Conservation (phyloP, 768 basidiomycete species). For the Cystobasidium ongulense region DNA sequence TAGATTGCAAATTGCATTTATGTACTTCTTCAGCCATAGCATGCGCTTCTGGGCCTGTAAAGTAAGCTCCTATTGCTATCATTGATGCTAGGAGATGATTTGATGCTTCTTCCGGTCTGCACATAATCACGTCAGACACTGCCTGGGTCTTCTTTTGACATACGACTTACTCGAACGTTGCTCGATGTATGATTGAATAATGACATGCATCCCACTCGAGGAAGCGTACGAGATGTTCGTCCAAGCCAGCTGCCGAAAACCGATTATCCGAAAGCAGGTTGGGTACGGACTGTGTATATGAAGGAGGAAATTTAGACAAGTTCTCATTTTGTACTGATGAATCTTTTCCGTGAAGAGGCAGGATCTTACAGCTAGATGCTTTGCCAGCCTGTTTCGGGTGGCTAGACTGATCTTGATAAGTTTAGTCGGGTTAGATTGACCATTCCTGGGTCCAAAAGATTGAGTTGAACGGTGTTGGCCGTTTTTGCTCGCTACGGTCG, state of each 20-base stretch:
- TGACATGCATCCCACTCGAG: conserved; percentile 21
- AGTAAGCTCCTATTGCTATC: conserved; percentile 35
- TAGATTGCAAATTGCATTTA: neutral
- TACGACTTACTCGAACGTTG: conserved; percentile 16
- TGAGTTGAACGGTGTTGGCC: too few species aligned
- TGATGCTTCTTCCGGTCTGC: conserved; percentile 8
- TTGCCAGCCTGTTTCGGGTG: neutral
- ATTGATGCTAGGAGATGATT: neutral
- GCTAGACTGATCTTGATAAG: neutral
- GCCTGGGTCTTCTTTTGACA: neutral
- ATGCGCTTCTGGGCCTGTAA: conserved; percentile 34
- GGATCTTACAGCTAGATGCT: conserved; percentile 8
- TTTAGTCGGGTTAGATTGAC: neutral
- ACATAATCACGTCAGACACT: neutral
- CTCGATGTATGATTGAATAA: conserved; percentile 18
- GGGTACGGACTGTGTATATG: neutral
- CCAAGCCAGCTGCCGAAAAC: neutral
- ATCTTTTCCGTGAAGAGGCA: too few species aligned
- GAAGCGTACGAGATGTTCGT: conserved; percentile 9
- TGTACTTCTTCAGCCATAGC: conserved; percentile 36
- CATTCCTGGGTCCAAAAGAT: too few species aligned
- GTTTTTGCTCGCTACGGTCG: too few species aligned
- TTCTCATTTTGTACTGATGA: too few species aligned
- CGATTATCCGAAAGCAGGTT: neutral
- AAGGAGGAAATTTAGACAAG: neutral